Base-by-base conservation (phyloP, 2,329 filamentous ascomycete species). In the Penicillium sp. region DNA sequence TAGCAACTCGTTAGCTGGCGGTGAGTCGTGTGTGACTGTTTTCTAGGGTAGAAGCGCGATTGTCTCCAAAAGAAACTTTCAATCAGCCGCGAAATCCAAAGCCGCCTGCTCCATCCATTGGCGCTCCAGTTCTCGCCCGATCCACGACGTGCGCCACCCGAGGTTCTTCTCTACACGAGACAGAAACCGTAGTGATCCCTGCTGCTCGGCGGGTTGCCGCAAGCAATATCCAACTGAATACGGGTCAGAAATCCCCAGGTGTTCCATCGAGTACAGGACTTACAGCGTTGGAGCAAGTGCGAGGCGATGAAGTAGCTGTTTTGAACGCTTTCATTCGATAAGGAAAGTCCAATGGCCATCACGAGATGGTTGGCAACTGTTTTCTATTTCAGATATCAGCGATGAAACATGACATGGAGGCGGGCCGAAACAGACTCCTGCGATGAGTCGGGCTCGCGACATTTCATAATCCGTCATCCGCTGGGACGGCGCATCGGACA, bases 221-320 rank as follows among this genome's bases (percentile, higher is more conserved):
- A 69, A 54, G 36, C 63, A 68, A 18, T 67, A 66, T 46, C 66
- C 66, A 55, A 66, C 65, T 69, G 12, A 4, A 9, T 23, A 27
- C 9, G 9, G 4, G 18, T 52, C 4, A 60, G 53, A n/a, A n/a
- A 23, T 33, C 0, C 4, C n/a, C 37, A 20, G 10, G 3, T 17
- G 8, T 41, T 40, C 18, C 9, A 30, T 18, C 13, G 17, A 7
- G 9, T 12, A 23, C 33, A 7, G 7, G 15, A 23, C 30, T 30
- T 34, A 69, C 66, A 69, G 41, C 64, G 61, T 53, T 66, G 57
- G 8, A 69, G 43, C 3, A 68, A 36, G 46, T 69, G 67, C 5
- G 61, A 66, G 1, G 59, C 64, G 55, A 67, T 68, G 17, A 66
- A 67, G 48, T 64, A 64, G 18, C 64, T 66, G 40, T 68, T 68